Evolutionary conservation across 345 rosid genomes (phyloP).

Genomic region (Syzygium grande): DNA sequence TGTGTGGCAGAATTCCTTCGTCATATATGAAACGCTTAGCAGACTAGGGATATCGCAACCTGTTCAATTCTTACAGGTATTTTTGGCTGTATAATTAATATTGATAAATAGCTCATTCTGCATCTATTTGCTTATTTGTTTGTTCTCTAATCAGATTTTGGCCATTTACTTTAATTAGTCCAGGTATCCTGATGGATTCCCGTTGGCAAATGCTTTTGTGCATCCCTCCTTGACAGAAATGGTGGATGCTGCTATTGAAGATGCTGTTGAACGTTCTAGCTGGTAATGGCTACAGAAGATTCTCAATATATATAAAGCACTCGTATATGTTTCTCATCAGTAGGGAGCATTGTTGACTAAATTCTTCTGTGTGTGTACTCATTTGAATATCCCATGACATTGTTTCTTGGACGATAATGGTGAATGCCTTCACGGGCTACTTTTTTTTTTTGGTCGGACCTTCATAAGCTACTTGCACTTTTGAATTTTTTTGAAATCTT

Average conservation of each 20-base stretch:
- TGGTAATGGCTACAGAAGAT: constrained; percentile 45
- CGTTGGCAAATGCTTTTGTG: constrained; percentile 62
- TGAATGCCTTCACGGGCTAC: neutral
- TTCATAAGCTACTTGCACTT: neutral
- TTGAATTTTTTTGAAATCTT: neutral
- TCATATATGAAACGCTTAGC: constrained; percentile 63
- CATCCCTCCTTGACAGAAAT: constrained; percentile 88
- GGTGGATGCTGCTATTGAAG: constrained; percentile 80
- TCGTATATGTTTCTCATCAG: neutral
- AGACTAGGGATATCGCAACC: constrained; percentile 93
- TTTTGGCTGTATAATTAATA: neutral
- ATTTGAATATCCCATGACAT: neutral
- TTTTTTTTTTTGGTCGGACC: no score
- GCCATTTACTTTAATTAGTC: constrained; percentile 55
- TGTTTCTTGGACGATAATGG: neutral
- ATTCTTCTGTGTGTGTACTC: neutral
- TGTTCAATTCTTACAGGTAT: constrained; percentile 87
- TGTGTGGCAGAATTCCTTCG: constrained; percentile 68
- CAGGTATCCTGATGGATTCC: constrained; percentile 88
- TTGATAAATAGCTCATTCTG: neutral
- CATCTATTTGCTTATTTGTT: neutral
- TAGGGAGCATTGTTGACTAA: neutral
- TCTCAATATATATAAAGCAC: neutral
- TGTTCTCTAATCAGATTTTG: constrained; percentile 31
- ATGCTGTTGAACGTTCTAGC: constrained; percentile 76